A percentile compares a stretch with the other conserved stretches of the same genome.
Conservation (phyloP, 2,329 filamentous ascomycete species). For the Cladophialophora yegresii region DNA sequence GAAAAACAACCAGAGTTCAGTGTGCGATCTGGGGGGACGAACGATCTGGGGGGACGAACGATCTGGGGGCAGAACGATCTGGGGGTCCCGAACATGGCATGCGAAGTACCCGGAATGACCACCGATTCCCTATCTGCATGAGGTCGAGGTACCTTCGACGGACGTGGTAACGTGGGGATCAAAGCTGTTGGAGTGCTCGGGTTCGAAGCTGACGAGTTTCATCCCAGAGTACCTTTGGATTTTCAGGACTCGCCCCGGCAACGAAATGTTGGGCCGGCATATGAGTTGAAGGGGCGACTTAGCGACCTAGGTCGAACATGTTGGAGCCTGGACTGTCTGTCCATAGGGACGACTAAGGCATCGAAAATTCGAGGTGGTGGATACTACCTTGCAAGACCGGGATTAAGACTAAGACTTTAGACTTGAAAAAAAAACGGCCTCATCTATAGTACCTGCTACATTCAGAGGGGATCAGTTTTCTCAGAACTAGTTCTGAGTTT, state of each 20-base stretch:
- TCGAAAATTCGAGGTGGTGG: too few relatives aligned
- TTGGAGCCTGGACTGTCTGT: too few relatives aligned
- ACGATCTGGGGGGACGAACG: not conserved
- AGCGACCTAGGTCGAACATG: too few relatives aligned
- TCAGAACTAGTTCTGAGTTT: not conserved
- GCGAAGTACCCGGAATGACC: not conserved
- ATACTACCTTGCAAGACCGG: too few relatives aligned
- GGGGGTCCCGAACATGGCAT: not conserved
- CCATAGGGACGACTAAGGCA: too few relatives aligned
- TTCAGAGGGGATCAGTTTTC: constrained; percentile 7
- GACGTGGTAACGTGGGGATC: not conserved
- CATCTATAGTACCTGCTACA: too few relatives aligned
- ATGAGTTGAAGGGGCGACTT: not conserved
- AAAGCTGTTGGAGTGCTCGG: not conserved
- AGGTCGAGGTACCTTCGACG: not conserved
- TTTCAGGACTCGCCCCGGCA: not conserved
- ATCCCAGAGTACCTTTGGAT: not conserved
- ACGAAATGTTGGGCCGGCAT: not conserved
- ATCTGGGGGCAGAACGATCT: not conserved
- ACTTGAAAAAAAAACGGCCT: constrained; percentile 1
- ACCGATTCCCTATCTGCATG: not conserved
- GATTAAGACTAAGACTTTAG: too few relatives aligned
- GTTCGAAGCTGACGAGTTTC: constrained; percentile 8
- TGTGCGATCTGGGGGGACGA: not conserved
- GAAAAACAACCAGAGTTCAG: not conserved